phyloP scores from a whole-genome alignment of 331 rosid genomes.

The Quercus phellos region DNA sequence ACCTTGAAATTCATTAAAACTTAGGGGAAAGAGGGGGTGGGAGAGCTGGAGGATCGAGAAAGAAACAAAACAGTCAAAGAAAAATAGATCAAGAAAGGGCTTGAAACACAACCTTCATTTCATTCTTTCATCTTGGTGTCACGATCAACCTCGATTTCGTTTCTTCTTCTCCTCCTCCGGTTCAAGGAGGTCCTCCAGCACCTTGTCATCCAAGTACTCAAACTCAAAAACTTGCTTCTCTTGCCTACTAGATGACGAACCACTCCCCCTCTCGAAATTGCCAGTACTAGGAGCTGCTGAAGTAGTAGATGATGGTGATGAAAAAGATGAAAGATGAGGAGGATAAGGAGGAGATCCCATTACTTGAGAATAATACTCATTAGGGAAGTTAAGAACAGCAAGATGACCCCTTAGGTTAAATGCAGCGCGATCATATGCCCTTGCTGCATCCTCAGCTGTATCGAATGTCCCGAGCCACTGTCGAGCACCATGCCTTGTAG shows the following conservation, averaged over 20 bases:
- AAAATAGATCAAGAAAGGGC: too few relatives aligned
- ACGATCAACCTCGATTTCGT: conserved; percentile 10
- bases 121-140: too few relatives aligned
- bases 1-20: too few relatives aligned
- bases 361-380: conserved; percentile 65
- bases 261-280: conserved; percentile 18
- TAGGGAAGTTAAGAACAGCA: conserved; percentile 80
- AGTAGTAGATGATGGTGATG: conserved; percentile 5
- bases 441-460: conserved; percentile 89
- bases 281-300: neutral
- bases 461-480: conserved; percentile 87
- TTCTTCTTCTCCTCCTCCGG: conserved; percentile 40
- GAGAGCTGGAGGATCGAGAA: too few relatives aligned
- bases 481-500: conserved; percentile 73
- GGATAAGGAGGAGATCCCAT: conserved; percentile 70
- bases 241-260: conserved; percentile 13
- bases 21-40: neutral
- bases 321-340: conserved; percentile 37
- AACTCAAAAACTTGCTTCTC: conserved; percentile 58
- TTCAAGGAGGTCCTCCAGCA: conserved; percentile 84
- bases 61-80: neutral
- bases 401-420: conserved; percentile 78
- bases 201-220: conserved; percentile 62
- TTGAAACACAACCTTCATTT: neutral
- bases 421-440: conserved; percentile 84